Evolutionary conservation across 2,329 filamentous ascomycete genomes (phyloP).

Genomic region (Talaromyces marneffei): DNA sequence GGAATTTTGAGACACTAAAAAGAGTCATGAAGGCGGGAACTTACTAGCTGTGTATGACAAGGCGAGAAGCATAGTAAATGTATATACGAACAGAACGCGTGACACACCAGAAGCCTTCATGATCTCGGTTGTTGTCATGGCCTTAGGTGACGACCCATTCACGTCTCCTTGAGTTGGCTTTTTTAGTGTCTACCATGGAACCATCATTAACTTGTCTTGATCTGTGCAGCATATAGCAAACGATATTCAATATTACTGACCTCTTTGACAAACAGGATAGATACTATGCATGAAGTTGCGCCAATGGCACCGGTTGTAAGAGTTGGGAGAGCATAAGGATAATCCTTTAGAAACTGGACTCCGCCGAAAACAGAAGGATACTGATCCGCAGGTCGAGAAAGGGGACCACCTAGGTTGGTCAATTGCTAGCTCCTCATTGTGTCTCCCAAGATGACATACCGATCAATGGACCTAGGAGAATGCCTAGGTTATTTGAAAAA

Average conservation of each 20-base stretch:
- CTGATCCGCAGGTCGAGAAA: conserved; percentile 62
- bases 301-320: conserved; percentile 54
- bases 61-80: conserved; percentile 62
- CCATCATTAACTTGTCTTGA: neutral
- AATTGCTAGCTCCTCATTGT: neutral
- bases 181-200: conserved; percentile 26
- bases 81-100: conserved; percentile 61
- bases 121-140: conserved; percentile 38
- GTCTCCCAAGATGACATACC: conserved; percentile 23
- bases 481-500: conserved; percentile 67
- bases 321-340: conserved; percentile 61
- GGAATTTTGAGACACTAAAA: neutral
- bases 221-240: conserved; percentile 13
- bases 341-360: conserved; percentile 55
- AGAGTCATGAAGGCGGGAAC: neutral
- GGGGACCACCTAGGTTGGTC: conserved; percentile 50
- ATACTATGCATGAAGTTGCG: conserved; percentile 48
- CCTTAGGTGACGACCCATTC: neutral
- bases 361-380: conserved; percentile 55
- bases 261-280: conserved; percentile 58
- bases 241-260: conserved; percentile 17
- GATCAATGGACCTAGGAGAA: conserved; percentile 65
- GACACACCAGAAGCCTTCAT: conserved; percentile 59
- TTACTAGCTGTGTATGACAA: conserved; percentile 61
- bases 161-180: conserved; percentile 20